A percentile compares a stretch with the other conserved stretches of the same genome.
Evolutionary conservation across 2,329 filamentous ascomycete genomes (phyloP).

Genomic region (Neofusicoccum ribis): DNA sequence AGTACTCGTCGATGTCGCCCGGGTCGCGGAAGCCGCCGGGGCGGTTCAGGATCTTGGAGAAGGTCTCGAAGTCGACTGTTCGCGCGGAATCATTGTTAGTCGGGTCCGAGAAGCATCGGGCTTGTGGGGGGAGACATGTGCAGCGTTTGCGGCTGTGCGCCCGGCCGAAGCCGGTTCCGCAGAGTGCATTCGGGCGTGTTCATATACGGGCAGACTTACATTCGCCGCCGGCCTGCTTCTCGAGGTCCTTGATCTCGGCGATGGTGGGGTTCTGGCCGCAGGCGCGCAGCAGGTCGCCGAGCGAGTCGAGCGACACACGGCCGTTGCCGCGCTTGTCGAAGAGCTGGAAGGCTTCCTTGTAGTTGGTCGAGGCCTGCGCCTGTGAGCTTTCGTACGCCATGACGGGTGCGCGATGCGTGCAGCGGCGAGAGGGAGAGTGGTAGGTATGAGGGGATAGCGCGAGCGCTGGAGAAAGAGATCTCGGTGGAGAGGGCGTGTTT

Average conservation of each 20-base stretch:
- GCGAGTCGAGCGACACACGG: constrained; percentile 79
- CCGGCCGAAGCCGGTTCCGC: no score
- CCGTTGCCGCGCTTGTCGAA: constrained; percentile 98
- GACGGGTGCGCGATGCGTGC: not conserved
- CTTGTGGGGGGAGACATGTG: not conserved
- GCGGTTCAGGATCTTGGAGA: constrained; percentile 94
- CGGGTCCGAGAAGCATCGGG: not conserved
- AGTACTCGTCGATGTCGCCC: constrained; percentile 97
- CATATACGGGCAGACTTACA: constrained; percentile 63
- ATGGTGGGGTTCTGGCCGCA: constrained; percentile 98
- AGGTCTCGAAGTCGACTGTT: constrained; percentile 95
- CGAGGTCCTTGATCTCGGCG: constrained; percentile 86
- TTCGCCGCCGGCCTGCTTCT: constrained; percentile 85
- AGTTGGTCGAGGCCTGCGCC: constrained; percentile 80
- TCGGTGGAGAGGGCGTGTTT: not conserved
- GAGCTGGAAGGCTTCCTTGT: constrained; percentile 99
- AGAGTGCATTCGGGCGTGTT: not conserved
- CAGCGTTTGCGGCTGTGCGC: not conserved
- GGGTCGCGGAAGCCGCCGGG: constrained; percentile 98
- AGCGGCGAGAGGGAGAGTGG: not conserved
- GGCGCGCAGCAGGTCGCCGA: constrained; percentile 91
- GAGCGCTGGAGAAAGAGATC: not conserved
- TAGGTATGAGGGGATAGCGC: no score
- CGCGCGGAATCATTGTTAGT: constrained; percentile 54
- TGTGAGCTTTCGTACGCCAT: constrained; percentile 23